These are phyloP conservation scores for Podila horticola DNA, from an alignment of 192 early-diverging fungal species.

Conservation along the genomic window DNA sequence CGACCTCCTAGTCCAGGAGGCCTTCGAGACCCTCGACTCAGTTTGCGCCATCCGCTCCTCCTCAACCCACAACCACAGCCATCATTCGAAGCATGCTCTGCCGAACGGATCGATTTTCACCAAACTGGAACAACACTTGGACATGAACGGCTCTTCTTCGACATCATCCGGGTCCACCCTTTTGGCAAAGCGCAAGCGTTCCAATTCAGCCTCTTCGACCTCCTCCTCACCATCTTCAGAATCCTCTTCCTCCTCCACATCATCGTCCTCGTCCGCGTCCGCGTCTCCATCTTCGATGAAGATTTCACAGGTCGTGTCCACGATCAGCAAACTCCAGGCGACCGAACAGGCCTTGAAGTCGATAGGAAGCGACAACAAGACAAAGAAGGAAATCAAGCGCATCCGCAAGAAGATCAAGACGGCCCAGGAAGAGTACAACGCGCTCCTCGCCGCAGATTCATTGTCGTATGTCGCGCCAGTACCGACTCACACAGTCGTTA, in stretches of 20 bases:
- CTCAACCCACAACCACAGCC: neutral
- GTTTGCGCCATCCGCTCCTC: neutral
- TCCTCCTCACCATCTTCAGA: too few relatives aligned
- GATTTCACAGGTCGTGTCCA: neutral
- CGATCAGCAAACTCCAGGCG: too few relatives aligned
- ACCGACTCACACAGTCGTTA: too few relatives aligned
- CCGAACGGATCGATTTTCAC: neutral
- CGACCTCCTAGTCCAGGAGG: neutral
- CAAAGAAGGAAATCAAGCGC: neutral
- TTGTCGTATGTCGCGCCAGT: too few relatives aligned
- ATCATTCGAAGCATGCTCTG: neutral
- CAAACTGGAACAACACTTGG: too few relatives aligned
- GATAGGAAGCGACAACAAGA: neutral
- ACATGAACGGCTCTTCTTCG: too few relatives aligned
- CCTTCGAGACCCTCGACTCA: neutral
- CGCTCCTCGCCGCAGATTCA: too few relatives aligned
- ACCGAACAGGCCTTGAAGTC: neutral
- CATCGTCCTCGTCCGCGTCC: neutral
- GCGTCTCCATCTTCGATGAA: neutral
- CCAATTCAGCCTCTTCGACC: too few relatives aligned
- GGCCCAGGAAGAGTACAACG: too few relatives aligned
- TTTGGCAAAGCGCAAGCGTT: too few relatives aligned
- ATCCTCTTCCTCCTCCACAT: conserved; percentile 2
- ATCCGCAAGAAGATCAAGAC: too few relatives aligned
- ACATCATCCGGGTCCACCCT: too few relatives aligned